A percentile compares a stretch with the other conserved stretches of the same genome.
phyloP scores from a whole-genome alignment of 192 early-diverging fungal species.

The Backusella australiensis region DNA sequence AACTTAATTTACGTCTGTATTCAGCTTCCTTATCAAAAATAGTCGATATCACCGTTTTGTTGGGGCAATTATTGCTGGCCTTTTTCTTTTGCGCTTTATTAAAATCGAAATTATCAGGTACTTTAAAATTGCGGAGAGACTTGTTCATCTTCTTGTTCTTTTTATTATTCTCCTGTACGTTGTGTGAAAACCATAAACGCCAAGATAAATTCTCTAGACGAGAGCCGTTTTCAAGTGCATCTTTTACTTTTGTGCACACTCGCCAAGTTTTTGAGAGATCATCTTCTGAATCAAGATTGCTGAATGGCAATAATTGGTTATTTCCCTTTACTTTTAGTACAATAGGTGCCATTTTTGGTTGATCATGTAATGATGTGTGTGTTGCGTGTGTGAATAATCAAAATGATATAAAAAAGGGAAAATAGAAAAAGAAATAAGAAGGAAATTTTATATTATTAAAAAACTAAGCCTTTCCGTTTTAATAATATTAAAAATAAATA shows the following conservation, averaged over 20 bases:
- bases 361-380: background rate
- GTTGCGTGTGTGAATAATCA: background rate
- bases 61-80: background rate
- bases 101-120: constrained; percentile 15
- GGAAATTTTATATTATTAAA: background rate
- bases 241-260: constrained; percentile 84
- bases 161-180: constrained; percentile 18
- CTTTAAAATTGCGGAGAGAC: constrained; percentile 2
- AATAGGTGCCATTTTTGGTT: constrained; percentile 59
- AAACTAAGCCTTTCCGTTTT: background rate
- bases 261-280: constrained; percentile 81
- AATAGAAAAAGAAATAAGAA: background rate
- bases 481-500: background rate
- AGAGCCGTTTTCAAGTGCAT: constrained; percentile 75
- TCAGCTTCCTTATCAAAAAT: constrained; percentile 6
- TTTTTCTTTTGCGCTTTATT: constrained; percentile 6
- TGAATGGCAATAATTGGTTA: constrained; percentile 69
- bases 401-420: constrained; percentile 9
- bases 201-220: constrained; percentile 84
- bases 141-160: constrained; percentile 1
- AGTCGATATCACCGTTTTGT: background rate
- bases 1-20: constrained; percentile 3
- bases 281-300: constrained; percentile 69
- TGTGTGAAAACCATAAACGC: constrained; percentile 69
- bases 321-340: constrained; percentile 71